Base-by-base conservation (phyloP, 106 monocot species). In the Alisma plantagoaquatica region DNA sequence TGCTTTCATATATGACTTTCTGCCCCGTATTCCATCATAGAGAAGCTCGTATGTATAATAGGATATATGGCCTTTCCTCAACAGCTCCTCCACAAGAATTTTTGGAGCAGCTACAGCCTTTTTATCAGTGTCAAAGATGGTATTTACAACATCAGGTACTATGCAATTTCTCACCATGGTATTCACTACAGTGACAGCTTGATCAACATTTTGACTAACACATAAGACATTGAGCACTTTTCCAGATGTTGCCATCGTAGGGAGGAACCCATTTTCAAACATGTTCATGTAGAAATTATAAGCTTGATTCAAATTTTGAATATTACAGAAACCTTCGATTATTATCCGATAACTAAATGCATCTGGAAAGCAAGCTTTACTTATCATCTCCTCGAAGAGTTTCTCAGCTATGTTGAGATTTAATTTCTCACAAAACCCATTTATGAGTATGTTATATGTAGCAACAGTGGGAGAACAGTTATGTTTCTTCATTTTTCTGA, bases 31-130 rank as follows among this genome's bases (percentile, higher is more conserved):
- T 49, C 94, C 94, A 49, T 96, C 88, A 71, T 80, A 76, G 12
- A 96, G 84, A 67, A 87, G 65, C 47, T 88, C 94, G 64, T 96
- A 88, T 0, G 88, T 69, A 76, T 41, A 45, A 52, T 88, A 88
- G 18, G 80, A 70, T 57, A 96, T 96, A 60, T 84, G 65, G 23
- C 81, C 68, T 46, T 81, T 96, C 65, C 70, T 88, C 63, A 84
- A n/a, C 49, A 96, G 52, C 50, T 96, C 94, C 67, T 96, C 94
- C 28, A 96, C 55, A 32, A 96, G 69, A 48, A 88, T 81, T 67
- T 96, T 96, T 0, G 94, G 94, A 56, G 94, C 88, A 33, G 88
- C 94, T 55, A 84, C 75, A 59, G 73, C 84, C 64, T 53, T 80
- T 48, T 96, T 96, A 51, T 96, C 94, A 62, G 65, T 48, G 54